Conservation (phyloP, 805 yeast species). For the Pichia sporocuriosa region DNA sequence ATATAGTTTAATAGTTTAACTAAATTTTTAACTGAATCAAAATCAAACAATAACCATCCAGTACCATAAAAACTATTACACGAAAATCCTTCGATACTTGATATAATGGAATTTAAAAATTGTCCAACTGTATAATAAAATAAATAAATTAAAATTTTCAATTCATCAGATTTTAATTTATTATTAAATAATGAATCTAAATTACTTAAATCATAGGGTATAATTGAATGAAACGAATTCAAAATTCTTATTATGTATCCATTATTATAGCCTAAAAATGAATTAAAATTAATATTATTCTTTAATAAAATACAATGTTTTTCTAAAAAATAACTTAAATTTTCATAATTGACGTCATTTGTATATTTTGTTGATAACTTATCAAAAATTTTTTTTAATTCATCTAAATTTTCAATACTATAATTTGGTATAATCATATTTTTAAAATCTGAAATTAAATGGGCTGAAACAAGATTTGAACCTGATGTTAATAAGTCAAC, state of each 20-base stretch:
- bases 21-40: neutral
- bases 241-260: constrained; percentile 10
- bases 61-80: constrained; percentile 8
- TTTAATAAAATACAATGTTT: constrained; percentile 4
- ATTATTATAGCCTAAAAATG: constrained; percentile 9
- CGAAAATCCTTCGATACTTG: constrained; percentile 8
- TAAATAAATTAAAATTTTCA: constrained; percentile 2
- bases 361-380: constrained; percentile 1
- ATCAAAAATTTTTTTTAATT: constrained; percentile 6
- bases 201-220: constrained; percentile 12
- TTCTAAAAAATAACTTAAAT: constrained; percentile 7
- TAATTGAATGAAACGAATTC: constrained; percentile 11
- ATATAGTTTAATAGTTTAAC: constrained; percentile 3
- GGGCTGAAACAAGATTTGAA: constrained; percentile 2
- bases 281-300: neutral
- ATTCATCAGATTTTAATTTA: neutral
- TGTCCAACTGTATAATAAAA: constrained; percentile 4
- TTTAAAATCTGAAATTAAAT: constrained; percentile 8
- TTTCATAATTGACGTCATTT: constrained; percentile 8
- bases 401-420: constrained; percentile 4
- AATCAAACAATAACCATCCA: neutral
- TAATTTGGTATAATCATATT: neutral
- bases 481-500: neutral
- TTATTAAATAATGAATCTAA: neutral
- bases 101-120: constrained; percentile 8